Percentiles rank a stretch among this genome's conserved stretches.
phyloP scores from a whole-genome alignment of 306 rosid species.

The Fragaria nilgerrensis region DNA sequence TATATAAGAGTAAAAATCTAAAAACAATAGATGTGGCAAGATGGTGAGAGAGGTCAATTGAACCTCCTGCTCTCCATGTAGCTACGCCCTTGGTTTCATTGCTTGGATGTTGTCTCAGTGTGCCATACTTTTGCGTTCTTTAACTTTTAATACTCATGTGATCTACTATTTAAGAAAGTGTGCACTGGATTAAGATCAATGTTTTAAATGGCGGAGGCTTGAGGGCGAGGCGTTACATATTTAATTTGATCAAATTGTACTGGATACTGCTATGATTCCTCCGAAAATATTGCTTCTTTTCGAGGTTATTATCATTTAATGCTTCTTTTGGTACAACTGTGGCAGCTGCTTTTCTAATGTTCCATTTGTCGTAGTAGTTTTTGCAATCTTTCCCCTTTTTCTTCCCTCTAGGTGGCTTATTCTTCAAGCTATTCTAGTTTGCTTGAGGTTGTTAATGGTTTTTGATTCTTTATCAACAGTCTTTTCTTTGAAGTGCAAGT shows the following conservation, averaged over 20 bases:
- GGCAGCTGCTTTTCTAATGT: slow-evolving; percentile 2
- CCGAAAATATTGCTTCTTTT: slow-evolving; percentile 15
- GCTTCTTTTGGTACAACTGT: background rate
- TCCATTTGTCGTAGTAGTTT: background rate
- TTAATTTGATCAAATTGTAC: background rate
- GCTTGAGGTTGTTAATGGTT: slow-evolving; percentile 48
- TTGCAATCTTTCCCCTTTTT: slow-evolving; percentile 23
- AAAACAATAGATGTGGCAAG: too few relatives aligned
- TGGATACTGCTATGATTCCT: background rate
- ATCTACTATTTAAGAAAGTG: background rate
- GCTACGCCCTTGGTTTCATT: background rate
- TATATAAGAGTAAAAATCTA: too few relatives aligned
- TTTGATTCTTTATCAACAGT: slow-evolving; percentile 40
- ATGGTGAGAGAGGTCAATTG: too few relatives aligned
- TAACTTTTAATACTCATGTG: background rate
- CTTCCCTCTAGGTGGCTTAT: slow-evolving; percentile 29
- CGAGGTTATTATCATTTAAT: slow-evolving; percentile 3
- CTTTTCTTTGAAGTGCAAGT: slow-evolving; percentile 34
- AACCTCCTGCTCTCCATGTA: too few relatives aligned
- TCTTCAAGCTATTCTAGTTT: slow-evolving; percentile 41
- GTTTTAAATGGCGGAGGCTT: background rate
- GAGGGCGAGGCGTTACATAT: background rate
- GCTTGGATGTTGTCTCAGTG: background rate
- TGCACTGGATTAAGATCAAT: background rate
- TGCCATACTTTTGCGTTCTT: background rate